Base-by-base conservation (phyloP, 371 early-diverging fungal species). In the Lichtheimia hyalospora region DNA sequence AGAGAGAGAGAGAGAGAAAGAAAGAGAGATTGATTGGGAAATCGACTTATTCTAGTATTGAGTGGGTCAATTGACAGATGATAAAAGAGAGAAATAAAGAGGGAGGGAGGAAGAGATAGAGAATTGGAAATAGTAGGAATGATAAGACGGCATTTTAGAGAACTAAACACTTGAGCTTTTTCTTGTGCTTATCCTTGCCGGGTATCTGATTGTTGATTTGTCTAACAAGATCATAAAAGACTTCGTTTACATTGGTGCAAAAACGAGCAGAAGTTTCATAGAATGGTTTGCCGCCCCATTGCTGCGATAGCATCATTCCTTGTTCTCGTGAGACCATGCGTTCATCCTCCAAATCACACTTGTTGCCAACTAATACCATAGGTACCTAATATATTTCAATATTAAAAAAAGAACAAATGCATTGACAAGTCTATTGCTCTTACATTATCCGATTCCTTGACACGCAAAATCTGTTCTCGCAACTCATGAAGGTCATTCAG, bases 261-360 rank as follows among this genome's bases (percentile, higher is more conserved):
- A 84, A 84, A 63, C 91, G 72, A 16, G 95, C 95, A n/a, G 90
- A 89, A 0, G 93, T 91, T 66, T 95, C 95, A 68, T 89, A 85
- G 64, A 91, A 93, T 0, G 91, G 86, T 55, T 82, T 79, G 20
- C 79, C 75, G 28, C 89, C 89, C 93, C 93, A 93, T 52, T 83
- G 70, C 16, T 73, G 69, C 4, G 94, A 88, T 21, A 92, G 74
- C 50, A 63, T 55, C 60, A 70, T 69, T 18, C 90, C 92, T 61
- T 86, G 77, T 20, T 89, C 85, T 52, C 85, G 80, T 21, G 87
- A 65, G n/a, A 93, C 93, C 56, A 82, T 85, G 39, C 95, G 77
- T 63, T 93, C 95, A 24, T 81, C 83, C 56, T 89, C 91, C 52
- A 92, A 62, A 77, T 94, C 95, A 65, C 92, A 92, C 62, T 94